phyloP scores from a whole-genome alignment of 495 filamentous ascomycete species.

The Podospora comata region DNA sequence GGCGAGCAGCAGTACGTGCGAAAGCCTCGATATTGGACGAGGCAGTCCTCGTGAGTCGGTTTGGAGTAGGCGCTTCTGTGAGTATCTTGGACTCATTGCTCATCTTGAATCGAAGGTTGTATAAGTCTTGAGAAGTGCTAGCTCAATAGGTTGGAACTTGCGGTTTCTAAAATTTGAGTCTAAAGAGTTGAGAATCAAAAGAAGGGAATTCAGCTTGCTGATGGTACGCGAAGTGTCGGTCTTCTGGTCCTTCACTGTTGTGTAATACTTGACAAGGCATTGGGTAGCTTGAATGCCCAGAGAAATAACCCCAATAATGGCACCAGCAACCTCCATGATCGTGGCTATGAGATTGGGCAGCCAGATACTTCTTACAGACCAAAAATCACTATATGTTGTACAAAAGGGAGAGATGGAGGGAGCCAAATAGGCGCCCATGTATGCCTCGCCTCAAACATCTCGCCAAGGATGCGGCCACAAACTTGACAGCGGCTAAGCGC shows the following conservation, averaged over 20 bases:
- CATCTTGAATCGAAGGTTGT: not conserved
- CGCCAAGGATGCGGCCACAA: no score
- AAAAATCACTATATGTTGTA: no score
- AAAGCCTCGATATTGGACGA: not conserved
- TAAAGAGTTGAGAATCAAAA: not conserved
- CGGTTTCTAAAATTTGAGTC: not conserved
- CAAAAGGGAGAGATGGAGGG: no score
- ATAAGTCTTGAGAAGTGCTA: not conserved
- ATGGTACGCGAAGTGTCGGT: not conserved
- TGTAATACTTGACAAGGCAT: not conserved
- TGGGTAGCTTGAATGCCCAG: not conserved
- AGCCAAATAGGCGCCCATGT: no score
- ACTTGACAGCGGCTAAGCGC: no score
- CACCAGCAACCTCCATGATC: not conserved
- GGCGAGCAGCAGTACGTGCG: not conserved
- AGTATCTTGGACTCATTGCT: not conserved
- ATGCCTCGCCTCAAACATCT: no score
- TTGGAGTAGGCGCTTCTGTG: not conserved
- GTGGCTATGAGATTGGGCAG: no score
- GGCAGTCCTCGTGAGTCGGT: not conserved
- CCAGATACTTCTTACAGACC: no score
- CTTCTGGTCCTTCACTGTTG: not conserved
- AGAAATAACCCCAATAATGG: not conserved
- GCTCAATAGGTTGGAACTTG: not conserved
- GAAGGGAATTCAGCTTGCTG: not conserved